Percentiles rank a stretch among this genome's conserved stretches.
phyloP scores from a whole-genome alignment of 495 filamentous ascomycete genomes.

The Penicillium goetzii region DNA sequence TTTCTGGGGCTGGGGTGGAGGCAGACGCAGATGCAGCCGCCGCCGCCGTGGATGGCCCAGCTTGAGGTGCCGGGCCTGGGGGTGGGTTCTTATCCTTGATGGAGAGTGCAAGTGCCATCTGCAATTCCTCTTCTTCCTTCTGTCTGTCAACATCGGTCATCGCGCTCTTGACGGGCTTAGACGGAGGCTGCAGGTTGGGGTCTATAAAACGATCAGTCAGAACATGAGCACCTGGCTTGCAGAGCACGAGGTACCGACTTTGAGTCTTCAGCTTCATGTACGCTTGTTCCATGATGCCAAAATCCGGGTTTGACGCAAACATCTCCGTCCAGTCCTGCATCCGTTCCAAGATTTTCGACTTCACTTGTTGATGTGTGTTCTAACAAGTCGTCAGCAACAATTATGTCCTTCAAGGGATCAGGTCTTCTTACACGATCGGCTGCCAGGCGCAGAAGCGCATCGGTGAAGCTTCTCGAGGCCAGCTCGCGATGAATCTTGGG shows the following conservation, averaged over 20 bases:
- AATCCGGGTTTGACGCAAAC: conserved; percentile 86
- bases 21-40: conserved; percentile 32
- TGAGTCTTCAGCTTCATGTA: conserved; percentile 84
- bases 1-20: conserved; percentile 43
- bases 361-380: conserved; percentile 96
- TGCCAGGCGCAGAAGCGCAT: conserved; percentile 87
- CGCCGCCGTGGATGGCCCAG: conserved; percentile 32
- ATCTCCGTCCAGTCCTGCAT: conserved; percentile 97
- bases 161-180: conserved; percentile 85
- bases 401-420: not conserved
- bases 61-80: conserved; percentile 26
- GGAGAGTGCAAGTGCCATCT: conserved; percentile 91
- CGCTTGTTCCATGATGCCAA: conserved; percentile 97
- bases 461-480: conserved; percentile 92
- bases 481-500: conserved; percentile 89
- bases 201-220: conserved; percentile 52
- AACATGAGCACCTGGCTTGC: not conserved
- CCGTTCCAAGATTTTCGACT: conserved; percentile 92
- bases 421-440: conserved; percentile 68
- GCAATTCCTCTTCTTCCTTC: conserved; percentile 96
- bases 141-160: conserved; percentile 89
- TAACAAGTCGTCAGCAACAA: conserved; percentile 28
- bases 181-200: conserved; percentile 88
- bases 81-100: conserved; percentile 71
- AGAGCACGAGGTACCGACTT: conserved; percentile 49